Evolutionary conservation across 257 asterid species (phyloP).

Genomic region (Solanum chilense): DNA sequence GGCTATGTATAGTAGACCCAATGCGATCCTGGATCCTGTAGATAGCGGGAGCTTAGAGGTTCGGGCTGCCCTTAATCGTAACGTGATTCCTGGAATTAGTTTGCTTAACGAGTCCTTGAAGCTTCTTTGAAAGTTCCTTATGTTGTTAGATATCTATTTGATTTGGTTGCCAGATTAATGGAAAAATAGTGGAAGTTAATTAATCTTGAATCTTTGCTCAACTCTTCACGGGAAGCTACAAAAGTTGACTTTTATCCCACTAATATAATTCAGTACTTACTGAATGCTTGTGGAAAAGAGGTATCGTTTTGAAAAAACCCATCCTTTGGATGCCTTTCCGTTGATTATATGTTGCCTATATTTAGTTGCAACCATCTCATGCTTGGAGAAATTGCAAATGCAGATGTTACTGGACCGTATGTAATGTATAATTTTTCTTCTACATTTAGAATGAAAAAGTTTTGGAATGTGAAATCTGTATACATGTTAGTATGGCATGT

Average conservation of each 20-base stretch:
- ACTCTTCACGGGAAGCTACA: not conserved
- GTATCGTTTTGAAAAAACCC: not conserved
- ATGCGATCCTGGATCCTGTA: too few species aligned
- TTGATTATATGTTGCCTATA: not conserved
- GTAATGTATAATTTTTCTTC: not conserved
- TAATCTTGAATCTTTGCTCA: not conserved
- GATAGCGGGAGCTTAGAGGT: not conserved
- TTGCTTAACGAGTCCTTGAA: not conserved
- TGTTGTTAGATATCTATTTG: not conserved
- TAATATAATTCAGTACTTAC: not conserved
- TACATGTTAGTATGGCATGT: not conserved
- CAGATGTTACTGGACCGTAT: not conserved
- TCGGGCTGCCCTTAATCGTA: not conserved
- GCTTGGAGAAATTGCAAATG: not conserved
- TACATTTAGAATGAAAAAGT: not conserved
- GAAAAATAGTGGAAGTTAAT: not conserved
- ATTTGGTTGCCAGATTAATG: not conserved
- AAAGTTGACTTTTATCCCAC: not conserved
- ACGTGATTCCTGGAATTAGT: not conserved
- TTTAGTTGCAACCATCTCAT: not conserved
- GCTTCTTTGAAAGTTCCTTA: not conserved
- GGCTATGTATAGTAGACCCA: too few species aligned
- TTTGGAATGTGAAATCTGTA: not conserved
- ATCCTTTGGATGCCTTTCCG: not conserved
- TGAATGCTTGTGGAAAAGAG: not conserved